Percentiles rank a stretch among this genome's conserved stretches.
Evolutionary conservation across 2,329 filamentous ascomycete species (phyloP).

Genomic region (Fusarium sacchari): DNA sequence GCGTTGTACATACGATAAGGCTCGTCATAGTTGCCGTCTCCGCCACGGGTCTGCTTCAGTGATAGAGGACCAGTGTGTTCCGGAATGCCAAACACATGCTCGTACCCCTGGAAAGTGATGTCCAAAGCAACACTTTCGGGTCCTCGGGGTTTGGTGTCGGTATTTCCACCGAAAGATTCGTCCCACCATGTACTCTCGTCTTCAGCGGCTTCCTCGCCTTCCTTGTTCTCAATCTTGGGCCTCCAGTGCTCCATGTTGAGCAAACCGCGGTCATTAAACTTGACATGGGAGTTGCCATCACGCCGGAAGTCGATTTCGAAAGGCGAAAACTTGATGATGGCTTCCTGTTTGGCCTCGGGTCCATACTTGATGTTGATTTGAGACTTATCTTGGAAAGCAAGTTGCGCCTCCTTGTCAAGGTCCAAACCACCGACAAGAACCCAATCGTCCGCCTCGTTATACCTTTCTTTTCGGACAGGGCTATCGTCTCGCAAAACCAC

Average conservation of each 20-base stretch:
- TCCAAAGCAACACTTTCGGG: conserved; percentile 93
- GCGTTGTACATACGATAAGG: conserved; percentile 96
- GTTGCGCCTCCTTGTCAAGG: conserved; percentile 75
- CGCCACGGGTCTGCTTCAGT: conserved; percentile 88
- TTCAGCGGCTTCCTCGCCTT: conserved; percentile 67
- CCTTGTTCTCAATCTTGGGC: conserved; percentile 76
- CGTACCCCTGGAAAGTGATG: conserved; percentile 90
- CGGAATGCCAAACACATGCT: conserved; percentile 92
- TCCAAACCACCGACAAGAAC: conserved; percentile 84
- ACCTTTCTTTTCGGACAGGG: conserved; percentile 86
- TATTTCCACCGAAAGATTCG: conserved; percentile 93
- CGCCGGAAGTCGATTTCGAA: conserved; percentile 89
- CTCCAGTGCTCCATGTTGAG: conserved; percentile 97
- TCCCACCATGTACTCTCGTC: conserved; percentile 98
- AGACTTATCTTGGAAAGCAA: conserved; percentile 71
- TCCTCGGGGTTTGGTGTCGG: conserved; percentile 92
- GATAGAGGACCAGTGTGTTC: conserved; percentile 91
- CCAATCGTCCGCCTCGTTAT: conserved; percentile 91
- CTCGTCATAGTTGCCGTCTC: conserved; percentile 83
- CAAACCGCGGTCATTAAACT: conserved; percentile 88
- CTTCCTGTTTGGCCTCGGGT: conserved; percentile 78
- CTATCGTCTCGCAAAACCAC: conserved; percentile 89
- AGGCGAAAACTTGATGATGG: conserved; percentile 83
- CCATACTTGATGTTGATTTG: conserved; percentile 85
- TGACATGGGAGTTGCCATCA: conserved; percentile 83